Conservation (phyloP, 2,329 filamentous ascomycete species). For the Sordariomycetes sp. region DNA sequence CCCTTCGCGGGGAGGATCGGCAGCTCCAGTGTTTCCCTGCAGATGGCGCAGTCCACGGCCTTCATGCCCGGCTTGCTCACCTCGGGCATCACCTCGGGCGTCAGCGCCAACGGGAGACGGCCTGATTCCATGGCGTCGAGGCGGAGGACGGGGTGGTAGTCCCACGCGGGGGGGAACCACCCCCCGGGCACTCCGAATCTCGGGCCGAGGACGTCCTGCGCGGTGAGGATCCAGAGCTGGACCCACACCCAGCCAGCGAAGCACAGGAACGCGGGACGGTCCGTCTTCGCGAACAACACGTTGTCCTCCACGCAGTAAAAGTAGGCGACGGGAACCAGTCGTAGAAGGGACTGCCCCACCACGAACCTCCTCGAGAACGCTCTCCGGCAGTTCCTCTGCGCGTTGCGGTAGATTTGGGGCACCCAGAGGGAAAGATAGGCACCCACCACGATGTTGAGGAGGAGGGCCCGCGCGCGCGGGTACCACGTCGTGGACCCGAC, state of each 20-base stretch:
- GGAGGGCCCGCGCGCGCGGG: constrained; percentile 35
- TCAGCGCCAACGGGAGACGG: constrained; percentile 51
- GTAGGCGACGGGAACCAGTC: constrained; percentile 71
- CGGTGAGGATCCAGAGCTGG: constrained; percentile 65
- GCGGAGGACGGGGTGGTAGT: constrained; percentile 84
- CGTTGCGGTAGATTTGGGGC: constrained; percentile 85
- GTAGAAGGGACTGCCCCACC: constrained; percentile 65
- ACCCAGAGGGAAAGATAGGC: constrained; percentile 82
- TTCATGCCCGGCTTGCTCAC: constrained; percentile 13
- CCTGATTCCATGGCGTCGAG: constrained; percentile 73
- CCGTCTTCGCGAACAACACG: constrained; percentile 62
- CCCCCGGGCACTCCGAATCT: constrained; percentile 68
- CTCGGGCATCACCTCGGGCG: not conserved
- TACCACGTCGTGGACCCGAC: constrained; percentile 50
- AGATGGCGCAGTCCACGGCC: constrained; percentile 86
- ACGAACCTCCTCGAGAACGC: constrained; percentile 90
- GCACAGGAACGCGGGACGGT: constrained; percentile 48
- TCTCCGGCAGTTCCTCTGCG: constrained; percentile 79
- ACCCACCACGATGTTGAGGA: constrained; percentile 53
- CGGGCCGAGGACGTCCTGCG: constrained; percentile 76
- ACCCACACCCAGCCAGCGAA: constrained; percentile 69
- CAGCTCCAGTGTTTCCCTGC: constrained; percentile 82
- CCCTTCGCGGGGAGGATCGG: constrained; percentile 54
- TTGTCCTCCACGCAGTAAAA: constrained; percentile 72
- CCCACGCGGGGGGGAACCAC: constrained; percentile 67